Evolutionary conservation across 2,329 filamentous ascomycete genomes (phyloP), one percentile per base, ranked within the genome.

Genomic region (Penicillium fuscoglaucum): DNA sequence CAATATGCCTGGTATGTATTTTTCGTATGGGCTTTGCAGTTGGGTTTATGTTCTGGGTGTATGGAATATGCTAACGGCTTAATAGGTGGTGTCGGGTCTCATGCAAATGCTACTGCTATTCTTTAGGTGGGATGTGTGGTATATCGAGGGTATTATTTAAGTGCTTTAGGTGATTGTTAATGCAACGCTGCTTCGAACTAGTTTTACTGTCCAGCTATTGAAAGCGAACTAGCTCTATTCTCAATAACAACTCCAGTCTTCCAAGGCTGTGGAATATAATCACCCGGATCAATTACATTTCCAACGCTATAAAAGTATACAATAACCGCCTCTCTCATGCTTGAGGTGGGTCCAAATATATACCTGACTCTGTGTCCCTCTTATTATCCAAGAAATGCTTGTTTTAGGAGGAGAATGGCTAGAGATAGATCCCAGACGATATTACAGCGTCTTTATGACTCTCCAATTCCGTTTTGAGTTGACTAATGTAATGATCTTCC

Each of bases 1-100:
- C 4, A 77, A 76, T 66, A 70, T 76, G 59, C 70, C 70, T 58
- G 75, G 76, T 74, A 67, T 59, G 73, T 69, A 28, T 26, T 17
- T 41, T 35, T 15, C 15, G 39, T 41, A 45, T 55, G 6, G 21
- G 33, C 2, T 40, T 26, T 12, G 4, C 5, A 10, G 7, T n/a
- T 15, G 43, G 9, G 24, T 28, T 39, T 55, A 37, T 6, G 7
- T 26, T 3, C 51, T 40, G 24, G 24, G 5, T 19, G 2, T n/a
- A 45, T 39, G 26, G 13, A 6, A 28, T 41, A 12, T 43, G 40
- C 58, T 61, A 47, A 61, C 43, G 41, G n/a, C 17, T 17, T 6
- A 28, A 7, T 57, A 72, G 70, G 70, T 26, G 71, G 72, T 17
- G 70, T 74, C 52, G 69, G 70, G 1, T 69, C 70, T 19, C 70